phyloP scores from a whole-genome alignment of 148 eudicot species.

The Talinum fruticosum region DNA sequence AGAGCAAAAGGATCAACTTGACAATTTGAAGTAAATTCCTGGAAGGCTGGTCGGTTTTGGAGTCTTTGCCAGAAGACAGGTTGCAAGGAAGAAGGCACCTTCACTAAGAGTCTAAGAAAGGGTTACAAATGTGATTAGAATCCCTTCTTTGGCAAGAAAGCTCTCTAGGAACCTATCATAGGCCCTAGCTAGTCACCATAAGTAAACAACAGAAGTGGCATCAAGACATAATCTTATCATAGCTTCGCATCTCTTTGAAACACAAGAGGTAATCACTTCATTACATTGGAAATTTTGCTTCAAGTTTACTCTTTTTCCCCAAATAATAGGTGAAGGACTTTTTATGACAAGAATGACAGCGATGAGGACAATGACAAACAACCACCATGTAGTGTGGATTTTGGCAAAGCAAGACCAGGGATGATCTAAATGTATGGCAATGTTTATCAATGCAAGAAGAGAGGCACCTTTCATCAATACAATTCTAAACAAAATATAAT shows the following conservation, averaged over 20 bases:
- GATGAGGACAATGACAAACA: background rate
- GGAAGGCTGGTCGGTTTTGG: no score
- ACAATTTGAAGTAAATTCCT: no score
- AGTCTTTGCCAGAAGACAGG: background rate
- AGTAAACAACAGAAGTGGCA: background rate
- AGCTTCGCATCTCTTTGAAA: background rate
- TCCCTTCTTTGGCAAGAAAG: background rate
- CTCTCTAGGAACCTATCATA: background rate
- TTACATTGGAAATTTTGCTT: background rate
- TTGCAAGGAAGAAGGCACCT: no score
- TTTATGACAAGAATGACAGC: background rate
- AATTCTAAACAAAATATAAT: slow-evolving; percentile 7
- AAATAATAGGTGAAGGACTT: background rate
- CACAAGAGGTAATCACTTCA: background rate
- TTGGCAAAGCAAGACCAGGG: no score
- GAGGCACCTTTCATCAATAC: background rate
- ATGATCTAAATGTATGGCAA: no score
- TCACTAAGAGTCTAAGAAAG: no score
- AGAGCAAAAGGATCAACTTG: no score
- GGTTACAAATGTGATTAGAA: background rate
- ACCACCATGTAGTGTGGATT: no score
- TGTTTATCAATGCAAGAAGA: background rate
- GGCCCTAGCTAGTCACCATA: background rate
- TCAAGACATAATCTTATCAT: background rate
- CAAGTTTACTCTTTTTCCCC: background rate